Conservation (phyloP, 164 flowering plant genomes). For the Dillenia turbinata region DNA sequence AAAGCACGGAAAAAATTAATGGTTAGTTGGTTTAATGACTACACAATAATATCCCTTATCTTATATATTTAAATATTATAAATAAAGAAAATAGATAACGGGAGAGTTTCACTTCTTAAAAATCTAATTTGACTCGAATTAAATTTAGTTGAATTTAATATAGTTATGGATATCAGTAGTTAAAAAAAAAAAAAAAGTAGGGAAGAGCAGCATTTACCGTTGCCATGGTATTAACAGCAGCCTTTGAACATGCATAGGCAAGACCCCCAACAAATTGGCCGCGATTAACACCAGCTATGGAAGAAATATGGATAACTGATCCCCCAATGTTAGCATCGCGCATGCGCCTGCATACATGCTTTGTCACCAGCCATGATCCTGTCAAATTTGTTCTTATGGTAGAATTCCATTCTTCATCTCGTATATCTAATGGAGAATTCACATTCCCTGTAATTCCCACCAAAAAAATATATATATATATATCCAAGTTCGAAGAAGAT, state of each 20-base stretch:
- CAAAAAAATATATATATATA: too few species aligned
- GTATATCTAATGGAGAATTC: constrained; percentile 33
- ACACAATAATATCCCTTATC: too few species aligned
- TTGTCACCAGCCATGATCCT: constrained; percentile 73
- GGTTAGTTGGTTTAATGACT: too few species aligned
- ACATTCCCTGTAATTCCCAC: constrained; percentile 34
- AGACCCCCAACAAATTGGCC: constrained; percentile 54
- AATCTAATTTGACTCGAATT: too few species aligned
- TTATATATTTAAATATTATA: too few species aligned
- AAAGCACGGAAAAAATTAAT: too few species aligned
- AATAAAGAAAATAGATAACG: too few species aligned
- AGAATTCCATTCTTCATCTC: constrained; percentile 71
- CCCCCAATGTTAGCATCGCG: constrained; percentile 49
- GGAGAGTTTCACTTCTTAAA: too few species aligned
- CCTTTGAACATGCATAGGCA: constrained; percentile 59
- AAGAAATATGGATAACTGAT: constrained; percentile 69
- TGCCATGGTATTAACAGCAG: constrained; percentile 51
- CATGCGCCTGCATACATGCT: constrained; percentile 51
- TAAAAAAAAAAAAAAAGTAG: too few species aligned
- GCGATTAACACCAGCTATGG: constrained; percentile 59
- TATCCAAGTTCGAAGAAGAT: too few species aligned
- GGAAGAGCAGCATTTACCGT: constrained; percentile 33
- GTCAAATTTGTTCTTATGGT: constrained; percentile 49
- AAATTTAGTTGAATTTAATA: too few species aligned
- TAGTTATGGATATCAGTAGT: too few species aligned